Percentiles rank a stretch among this genome's conserved stretches.
Evolutionary conservation across 805 yeast genomes (phyloP).

Genomic region (Nematodospora valgi): DNA sequence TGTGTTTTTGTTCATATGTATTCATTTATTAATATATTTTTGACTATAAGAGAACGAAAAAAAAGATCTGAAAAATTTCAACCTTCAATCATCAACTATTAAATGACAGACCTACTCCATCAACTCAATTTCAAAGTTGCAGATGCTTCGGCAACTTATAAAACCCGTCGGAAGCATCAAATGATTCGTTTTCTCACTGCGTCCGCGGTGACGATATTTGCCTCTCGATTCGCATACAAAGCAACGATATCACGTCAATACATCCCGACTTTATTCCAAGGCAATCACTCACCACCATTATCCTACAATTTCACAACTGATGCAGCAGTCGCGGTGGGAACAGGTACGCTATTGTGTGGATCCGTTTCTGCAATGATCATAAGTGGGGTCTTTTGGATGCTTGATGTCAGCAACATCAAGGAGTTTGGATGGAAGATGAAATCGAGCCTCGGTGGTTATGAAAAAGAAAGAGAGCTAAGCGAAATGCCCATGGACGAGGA

Average conservation of each 20-base stretch:
- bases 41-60: neutral
- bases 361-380: conserved; percentile 69
- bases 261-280: conserved; percentile 73
- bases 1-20: neutral
- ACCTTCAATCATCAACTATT: neutral
- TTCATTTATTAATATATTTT: neutral
- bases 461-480: conserved; percentile 46
- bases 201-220: conserved; percentile 66
- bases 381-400: conserved; percentile 76
- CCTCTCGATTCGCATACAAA: conserved; percentile 71
- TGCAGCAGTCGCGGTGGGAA: conserved; percentile 80
- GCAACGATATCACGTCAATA: conserved; percentile 72
- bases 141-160: conserved; percentile 46
- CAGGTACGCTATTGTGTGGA: conserved; percentile 73
- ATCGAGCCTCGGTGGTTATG: conserved; percentile 63
- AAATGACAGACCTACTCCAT: conserved; percentile 5
- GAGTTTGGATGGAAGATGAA: conserved; percentile 76
- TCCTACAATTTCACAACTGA: conserved; percentile 71
- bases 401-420: conserved; percentile 62
- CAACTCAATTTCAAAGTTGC: conserved; percentile 25
- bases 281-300: conserved; percentile 83
- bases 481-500: conserved; percentile 52
- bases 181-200: conserved; percentile 70
- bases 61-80: neutral
- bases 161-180: conserved; percentile 63